phyloP scores from a whole-genome alignment of 305 asterid genomes.

The Fraxinus latifolia region DNA sequence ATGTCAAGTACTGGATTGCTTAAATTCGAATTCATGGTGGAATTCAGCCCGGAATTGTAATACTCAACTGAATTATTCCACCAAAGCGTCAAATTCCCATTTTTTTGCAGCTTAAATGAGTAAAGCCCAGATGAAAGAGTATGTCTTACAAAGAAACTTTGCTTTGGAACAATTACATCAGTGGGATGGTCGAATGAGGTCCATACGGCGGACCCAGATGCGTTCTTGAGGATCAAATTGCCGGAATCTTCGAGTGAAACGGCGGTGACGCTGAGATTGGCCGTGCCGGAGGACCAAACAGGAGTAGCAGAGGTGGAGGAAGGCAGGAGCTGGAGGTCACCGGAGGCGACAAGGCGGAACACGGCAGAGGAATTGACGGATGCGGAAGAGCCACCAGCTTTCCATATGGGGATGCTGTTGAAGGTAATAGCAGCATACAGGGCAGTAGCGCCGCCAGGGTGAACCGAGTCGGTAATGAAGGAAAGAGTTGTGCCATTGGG shows the following conservation, averaged over 20 bases:
- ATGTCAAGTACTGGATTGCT: conserved; percentile 50
- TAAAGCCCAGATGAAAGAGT: conserved; percentile 51
- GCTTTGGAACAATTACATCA: conserved; percentile 64
- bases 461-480: conserved; percentile 45
- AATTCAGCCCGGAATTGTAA: conserved; percentile 64
- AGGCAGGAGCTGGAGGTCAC: conserved; percentile 71
- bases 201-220: conserved; percentile 54
- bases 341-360: conserved; percentile 57
- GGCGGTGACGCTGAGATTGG: conserved; percentile 44
- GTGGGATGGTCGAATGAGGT: conserved; percentile 73
- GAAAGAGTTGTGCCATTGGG: conserved; percentile 50
- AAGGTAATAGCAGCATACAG: conserved; percentile 39
- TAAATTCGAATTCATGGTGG: conserved; percentile 35
- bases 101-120: conserved; percentile 34
- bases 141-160: conserved; percentile 32
- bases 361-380: conserved; percentile 41
- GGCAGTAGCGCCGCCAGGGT: conserved; percentile 24
- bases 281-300: conserved; percentile 70
- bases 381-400: conserved; percentile 26
- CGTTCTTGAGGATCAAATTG: conserved; percentile 51
- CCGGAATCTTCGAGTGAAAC: conserved; percentile 64
- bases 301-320: conserved; percentile 38
- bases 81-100: conserved; percentile 58
- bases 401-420: conserved; percentile 40
- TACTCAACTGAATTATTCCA: conserved; percentile 57